Evolutionary conservation across 345 rosid species (phyloP), one percentile per base, ranked within the genome.

Genomic region (Citrus unshiu): DNA sequence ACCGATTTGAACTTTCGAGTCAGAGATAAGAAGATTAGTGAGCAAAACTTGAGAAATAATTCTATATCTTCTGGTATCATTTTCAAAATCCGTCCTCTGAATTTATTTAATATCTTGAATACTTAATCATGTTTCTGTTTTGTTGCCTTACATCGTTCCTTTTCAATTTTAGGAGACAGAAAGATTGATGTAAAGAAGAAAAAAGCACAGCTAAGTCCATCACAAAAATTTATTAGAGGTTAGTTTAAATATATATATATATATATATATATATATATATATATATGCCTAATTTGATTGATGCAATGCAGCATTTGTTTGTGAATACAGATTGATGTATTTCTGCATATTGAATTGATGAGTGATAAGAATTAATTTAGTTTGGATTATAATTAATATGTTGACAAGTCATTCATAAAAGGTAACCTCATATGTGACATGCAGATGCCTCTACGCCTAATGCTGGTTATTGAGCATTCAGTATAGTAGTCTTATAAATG

Each of bases 211-310:
- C 37, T 63, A 3, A 91, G 95, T 32, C 90, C 96, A 2, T 88
- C 97, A 7, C 91, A 76, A 46, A 89, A 89, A 74, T 84, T 92
- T 71, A 90, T 93, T 58, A 82, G 88, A 86, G 98, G 98, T 89
- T 77, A 54, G 79, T 86, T 77, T 49, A 19, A 19, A 16, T 70
- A 27, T 30, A 30, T 27, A 63, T 49, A 14, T 22, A n/a, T n/a
- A n/a, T 30, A 3, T 32, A 30, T 30, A 30, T 30, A 30, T 30
- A 30, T 30, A 32, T 32, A 32, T 32, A 32, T 32, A 32, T 32
- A 34, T 27, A 63, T 49, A 14, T 22, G 25, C 30, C 63, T 62
- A 71, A 32, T 78, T 5, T 32, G 67, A 68, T 54, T 35, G 27
- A 54, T 51, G 39, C 39, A 54, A 51, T 10, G 7, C 35, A 46